These are phyloP conservation scores for Candida anglica DNA, from an alignment of 805 yeast species.

Conservation along the genomic window DNA sequence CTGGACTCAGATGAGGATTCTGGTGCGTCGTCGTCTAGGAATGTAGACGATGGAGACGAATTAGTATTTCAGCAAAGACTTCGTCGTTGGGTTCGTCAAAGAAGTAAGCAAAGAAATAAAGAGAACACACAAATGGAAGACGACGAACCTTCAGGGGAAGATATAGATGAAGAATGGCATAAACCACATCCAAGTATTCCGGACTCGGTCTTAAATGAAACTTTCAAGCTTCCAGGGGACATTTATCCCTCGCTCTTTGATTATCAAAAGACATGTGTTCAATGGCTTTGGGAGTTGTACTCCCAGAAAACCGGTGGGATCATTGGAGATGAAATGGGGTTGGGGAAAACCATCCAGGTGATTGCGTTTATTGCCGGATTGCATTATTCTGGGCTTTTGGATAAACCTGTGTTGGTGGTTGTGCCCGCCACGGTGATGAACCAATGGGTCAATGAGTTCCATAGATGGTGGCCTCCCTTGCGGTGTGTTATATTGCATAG, in stretches of 20 bases:
- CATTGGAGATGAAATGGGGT: slow-evolving; percentile 97
- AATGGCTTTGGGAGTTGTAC: slow-evolving; percentile 95
- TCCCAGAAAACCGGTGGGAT: slow-evolving; percentile 91
- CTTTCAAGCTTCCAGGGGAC: slow-evolving; percentile 83
- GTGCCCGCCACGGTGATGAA: slow-evolving; percentile 96
- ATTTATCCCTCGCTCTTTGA: slow-evolving; percentile 82
- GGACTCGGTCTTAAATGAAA: slow-evolving; percentile 70
- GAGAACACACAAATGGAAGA: slow-evolving; percentile 19
- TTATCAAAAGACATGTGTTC: slow-evolving; percentile 94
- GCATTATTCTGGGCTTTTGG: slow-evolving; percentile 72
- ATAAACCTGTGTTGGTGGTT: slow-evolving; percentile 78
- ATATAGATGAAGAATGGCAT: slow-evolving; percentile 53
- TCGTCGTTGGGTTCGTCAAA: slow-evolving; percentile 50
- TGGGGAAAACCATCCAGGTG: slow-evolving; percentile 93
- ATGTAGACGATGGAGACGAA: slow-evolving; percentile 82
- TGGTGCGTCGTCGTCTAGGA: slow-evolving; percentile 16
- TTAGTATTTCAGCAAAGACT: slow-evolving; percentile 56
- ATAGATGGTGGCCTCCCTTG: slow-evolving; percentile 97
- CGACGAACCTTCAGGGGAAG: slow-evolving; percentile 9
- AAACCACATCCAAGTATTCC: slow-evolving; percentile 73
- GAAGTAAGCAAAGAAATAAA: slow-evolving; percentile 40
- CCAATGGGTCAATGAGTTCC: slow-evolving; percentile 97
- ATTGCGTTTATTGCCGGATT: slow-evolving; percentile 88
- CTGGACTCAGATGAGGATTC: slow-evolving; percentile 15
- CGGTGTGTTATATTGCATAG: slow-evolving; percentile 84